Evolutionary conservation across 108 stramenopile genomes (phyloP), one percentile per base, ranked within the genome.

Genomic region (Nitzschia sp.): DNA sequence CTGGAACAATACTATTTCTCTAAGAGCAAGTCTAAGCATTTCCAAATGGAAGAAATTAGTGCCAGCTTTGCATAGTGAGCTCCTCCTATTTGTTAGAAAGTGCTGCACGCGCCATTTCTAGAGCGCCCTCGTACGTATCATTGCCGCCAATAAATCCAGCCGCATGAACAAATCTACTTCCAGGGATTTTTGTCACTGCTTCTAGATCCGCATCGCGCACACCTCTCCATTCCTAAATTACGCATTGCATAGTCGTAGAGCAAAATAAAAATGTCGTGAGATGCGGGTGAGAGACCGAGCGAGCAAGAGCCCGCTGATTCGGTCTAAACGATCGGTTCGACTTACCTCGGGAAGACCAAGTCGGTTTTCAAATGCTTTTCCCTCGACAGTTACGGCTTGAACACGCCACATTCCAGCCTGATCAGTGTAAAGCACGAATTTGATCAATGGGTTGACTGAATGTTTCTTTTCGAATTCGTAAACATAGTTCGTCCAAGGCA

Each of bases 71-170:
- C n/a, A n/a, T n/a, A n/a, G n/a, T n/a, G n/a, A n/a, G n/a, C n/a
- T n/a, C n/a, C n/a, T n/a, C 15, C 38, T 72, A 64, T 36, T 63
- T 66, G 23, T 34, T 48, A 41, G 53, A 46, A 55, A 96, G 55
- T 25, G 93, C 88, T 36, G 67, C 76, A 57, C 67, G 52, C 0
- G 97, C 99, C 98, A 99, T 98, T 63, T 85, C 71, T 61, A 97
- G 56, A 11, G 93, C 99, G 28, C 98, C 99, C 60, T 96, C 96
- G 60, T 85, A 90, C 46, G 80, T 96, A 44, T 82, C 78, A 69
- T 97, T 95, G 25, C 98, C 99, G 2, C 99, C 99, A 64, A 99
- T 99, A 71, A 99, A 99, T 26, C 99, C 99, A 53, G 91, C 85
- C 16, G 96, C 97, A 78, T 99, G 99, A 38, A 91, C 88, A 73